Conservation (phyloP, 2,329 filamentous ascomycete genomes). For the Chaetomiaceae sp. region DNA sequence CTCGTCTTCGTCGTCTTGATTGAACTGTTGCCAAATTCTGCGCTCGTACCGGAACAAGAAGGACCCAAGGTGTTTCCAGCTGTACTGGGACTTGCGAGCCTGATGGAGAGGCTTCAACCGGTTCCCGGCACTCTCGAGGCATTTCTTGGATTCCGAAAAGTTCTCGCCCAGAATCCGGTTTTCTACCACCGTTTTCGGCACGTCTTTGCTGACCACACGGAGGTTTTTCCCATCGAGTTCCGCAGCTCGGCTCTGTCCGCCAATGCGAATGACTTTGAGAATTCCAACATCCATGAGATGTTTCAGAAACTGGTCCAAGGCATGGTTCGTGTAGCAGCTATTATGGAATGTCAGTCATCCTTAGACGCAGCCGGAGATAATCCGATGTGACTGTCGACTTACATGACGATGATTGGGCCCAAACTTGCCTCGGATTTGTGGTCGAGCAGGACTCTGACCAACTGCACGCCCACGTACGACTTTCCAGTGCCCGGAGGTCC, state of each 20-base stretch:
- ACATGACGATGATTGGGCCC: conserved; percentile 42
- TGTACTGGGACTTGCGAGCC: neutral
- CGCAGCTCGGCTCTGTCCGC: conserved; percentile 52
- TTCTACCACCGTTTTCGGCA: neutral
- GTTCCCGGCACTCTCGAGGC: neutral
- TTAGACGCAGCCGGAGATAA: too few relatives aligned
- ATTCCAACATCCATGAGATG: conserved; percentile 48
- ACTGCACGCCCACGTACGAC: conserved; percentile 52
- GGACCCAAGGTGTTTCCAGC: neutral
- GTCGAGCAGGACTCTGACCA: conserved; percentile 52
- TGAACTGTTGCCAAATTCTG: neutral
- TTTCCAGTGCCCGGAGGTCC: conserved; percentile 70
- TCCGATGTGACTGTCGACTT: neutral
- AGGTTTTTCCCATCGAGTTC: conserved; percentile 48
- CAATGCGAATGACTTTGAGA: conserved; percentile 55
- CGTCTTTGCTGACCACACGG: conserved; percentile 30
- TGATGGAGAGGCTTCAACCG: neutral
- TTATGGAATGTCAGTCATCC: neutral
- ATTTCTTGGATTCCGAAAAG: neutral
- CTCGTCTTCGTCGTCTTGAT: neutral
- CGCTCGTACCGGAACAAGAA: neutral
- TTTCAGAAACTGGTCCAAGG: conserved; percentile 54
- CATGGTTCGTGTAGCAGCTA: conserved; percentile 49
- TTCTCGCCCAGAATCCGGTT: conserved; percentile 2
- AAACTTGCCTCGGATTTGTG: conserved; percentile 37